Base-by-base conservation (phyloP, 805 yeast genomes). In the Metschnikowia lochheadii region DNA sequence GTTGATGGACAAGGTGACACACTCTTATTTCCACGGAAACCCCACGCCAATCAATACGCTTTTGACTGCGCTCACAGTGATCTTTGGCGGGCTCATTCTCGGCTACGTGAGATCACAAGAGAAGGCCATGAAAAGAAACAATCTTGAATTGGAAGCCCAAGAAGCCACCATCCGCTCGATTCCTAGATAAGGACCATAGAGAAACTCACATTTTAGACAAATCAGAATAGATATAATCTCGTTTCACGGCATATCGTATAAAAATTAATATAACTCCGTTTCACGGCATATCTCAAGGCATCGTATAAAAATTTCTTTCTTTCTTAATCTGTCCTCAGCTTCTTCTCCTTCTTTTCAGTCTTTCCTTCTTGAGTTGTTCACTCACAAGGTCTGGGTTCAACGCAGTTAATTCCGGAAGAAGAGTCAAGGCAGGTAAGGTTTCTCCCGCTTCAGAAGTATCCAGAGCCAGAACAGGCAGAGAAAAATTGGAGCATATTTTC, bases 41-140 rank as follows among this genome's bases (percentile, higher is more conserved):
- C 97, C 98, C 18, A 76, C 75, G 2, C 97, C 97, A 0, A 78
- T 89, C 21, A 91, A 91, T 64, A 40, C 71, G 0, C 50, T 75
- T 0, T 72, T 92, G 51, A 74, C 88, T 1, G 50, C 62, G 0
- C 58, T 79, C 33, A 88, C 95, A 2, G 64, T 76, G 1, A 31
- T 84, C 3, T 70, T 81, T 53, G 88, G 85, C 1, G 51, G 63
- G 3, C 49, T 67, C 2, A 68, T 83, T 55, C 62, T 82, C 29
- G 56, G 56, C 13, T 79, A 61, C 56, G 81, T 83, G 39, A 68
- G 69, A 52, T 61, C 68, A 2, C 76, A 73, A 57, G 75, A 72
- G 52, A 49, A 57, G 51, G 52, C 56, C 51, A 64, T 84, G 44
- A 73, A 74, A 40, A 77, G 88, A 58, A 70, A 71, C 44, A 75